phyloP scores from a whole-genome alignment of 305 asterid genomes.

The Petunia hybrid region DNA sequence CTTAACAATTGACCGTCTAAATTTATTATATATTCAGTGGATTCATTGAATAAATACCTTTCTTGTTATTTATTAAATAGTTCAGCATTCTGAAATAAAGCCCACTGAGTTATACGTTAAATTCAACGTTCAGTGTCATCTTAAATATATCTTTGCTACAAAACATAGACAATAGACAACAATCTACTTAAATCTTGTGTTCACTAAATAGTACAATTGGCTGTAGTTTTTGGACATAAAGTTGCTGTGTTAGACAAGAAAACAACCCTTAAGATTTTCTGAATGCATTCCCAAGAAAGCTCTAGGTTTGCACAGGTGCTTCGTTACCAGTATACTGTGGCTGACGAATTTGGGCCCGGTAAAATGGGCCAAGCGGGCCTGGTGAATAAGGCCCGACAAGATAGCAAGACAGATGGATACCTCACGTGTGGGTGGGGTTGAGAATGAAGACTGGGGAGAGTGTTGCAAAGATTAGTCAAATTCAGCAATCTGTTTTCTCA shows the following conservation, averaged over 20 bases:
- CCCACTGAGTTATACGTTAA: background rate
- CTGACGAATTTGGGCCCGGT: constrained; percentile 44
- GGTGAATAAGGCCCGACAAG: constrained; percentile 54
- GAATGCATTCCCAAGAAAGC: background rate
- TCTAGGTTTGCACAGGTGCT: background rate
- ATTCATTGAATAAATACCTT: background rate
- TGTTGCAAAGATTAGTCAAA: constrained; percentile 42
- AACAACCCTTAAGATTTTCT: background rate
- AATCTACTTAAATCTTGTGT: background rate
- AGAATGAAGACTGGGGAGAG: constrained; percentile 2
- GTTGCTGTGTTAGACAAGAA: constrained; percentile 22
- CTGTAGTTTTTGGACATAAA: background rate
- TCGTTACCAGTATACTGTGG: constrained; percentile 24
- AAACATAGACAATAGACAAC: background rate
- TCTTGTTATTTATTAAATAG: background rate
- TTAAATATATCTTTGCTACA: background rate
- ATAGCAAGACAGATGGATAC: constrained; percentile 43
- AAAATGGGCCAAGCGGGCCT: constrained; percentile 45
- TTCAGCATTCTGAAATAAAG: background rate
- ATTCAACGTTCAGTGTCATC: background rate
- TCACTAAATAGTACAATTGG: background rate
- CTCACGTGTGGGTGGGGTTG: constrained; percentile 65
- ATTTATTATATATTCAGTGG: background rate
- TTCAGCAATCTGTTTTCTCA: constrained; percentile 43
- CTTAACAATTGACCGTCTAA: background rate